phyloP scores from a whole-genome alignment of 192 early-diverging fungal species.

The Backusella sp. region DNA sequence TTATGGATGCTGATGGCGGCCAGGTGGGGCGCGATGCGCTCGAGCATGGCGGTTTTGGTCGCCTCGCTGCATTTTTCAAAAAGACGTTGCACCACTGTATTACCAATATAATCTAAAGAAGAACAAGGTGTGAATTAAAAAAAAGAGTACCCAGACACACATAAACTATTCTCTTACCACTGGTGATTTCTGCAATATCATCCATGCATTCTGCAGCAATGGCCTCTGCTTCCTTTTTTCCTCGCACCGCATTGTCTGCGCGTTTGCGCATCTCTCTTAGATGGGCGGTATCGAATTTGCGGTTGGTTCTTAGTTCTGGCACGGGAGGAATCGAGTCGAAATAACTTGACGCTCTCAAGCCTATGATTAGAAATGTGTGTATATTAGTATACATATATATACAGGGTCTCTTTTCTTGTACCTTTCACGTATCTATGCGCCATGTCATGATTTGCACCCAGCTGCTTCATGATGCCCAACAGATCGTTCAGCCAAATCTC shows the following conservation, averaged over 20 bases:
- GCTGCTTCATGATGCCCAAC: constrained; percentile 5
- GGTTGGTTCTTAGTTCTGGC: constrained; percentile 1
- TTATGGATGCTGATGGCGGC: constrained; percentile 92
- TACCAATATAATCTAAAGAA: constrained; percentile 82
- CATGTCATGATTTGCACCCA: not conserved
- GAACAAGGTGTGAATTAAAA: not conserved
- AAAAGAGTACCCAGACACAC: too few species aligned
- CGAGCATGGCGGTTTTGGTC: constrained; percentile 72
- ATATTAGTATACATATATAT: too few species aligned
- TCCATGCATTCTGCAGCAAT: constrained; percentile 78
- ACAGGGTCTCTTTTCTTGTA: too few species aligned
- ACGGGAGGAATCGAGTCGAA: constrained; percentile 38
- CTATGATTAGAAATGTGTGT: too few species aligned
- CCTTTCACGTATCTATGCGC: not conserved
- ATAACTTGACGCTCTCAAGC: not conserved
- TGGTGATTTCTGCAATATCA: constrained; percentile 85
- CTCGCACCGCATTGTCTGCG: constrained; percentile 58
- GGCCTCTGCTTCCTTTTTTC: constrained; percentile 67
- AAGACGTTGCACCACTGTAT: constrained; percentile 91
- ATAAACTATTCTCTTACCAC: constrained; percentile 49
- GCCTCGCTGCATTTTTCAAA: constrained; percentile 73
- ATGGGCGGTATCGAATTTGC: constrained; percentile 70
- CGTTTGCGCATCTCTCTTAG: constrained; percentile 84
- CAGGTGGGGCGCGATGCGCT: constrained; percentile 75
- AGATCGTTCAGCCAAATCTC: not conserved